A percentile compares a stretch with the other conserved stretches of the same genome.
phyloP scores from a whole-genome alignment of 768 basidiomycete species.

The Trichaptum fuscoviolaceum region DNA sequence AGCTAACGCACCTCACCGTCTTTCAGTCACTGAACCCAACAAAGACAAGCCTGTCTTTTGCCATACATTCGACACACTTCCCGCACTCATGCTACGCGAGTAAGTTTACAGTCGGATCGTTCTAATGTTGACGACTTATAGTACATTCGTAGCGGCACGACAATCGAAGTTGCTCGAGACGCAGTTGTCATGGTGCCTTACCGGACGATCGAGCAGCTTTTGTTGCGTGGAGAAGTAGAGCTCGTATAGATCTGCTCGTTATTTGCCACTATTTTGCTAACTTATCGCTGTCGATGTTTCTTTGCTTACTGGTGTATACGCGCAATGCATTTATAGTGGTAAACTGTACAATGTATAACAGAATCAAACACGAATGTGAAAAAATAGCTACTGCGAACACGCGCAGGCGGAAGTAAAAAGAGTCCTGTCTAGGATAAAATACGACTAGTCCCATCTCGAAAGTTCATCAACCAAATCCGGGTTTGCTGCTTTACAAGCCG shows the following conservation, averaged over 20 bases:
- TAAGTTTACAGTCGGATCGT: constrained; percentile 29
- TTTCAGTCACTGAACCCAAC: constrained; percentile 72
- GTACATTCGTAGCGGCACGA: constrained; percentile 50
- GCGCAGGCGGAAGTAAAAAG: background rate
- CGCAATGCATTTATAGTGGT: background rate
- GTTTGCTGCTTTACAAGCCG: background rate
- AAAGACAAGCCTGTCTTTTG: constrained; percentile 75
- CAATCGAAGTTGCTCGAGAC: constrained; percentile 70
- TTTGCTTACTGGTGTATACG: background rate
- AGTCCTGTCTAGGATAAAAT: background rate
- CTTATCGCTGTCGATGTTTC: background rate
- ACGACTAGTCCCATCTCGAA: background rate
- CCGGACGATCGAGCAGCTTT: constrained; percentile 65
- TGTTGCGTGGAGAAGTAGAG: constrained; percentile 68
- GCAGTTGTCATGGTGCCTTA: constrained; percentile 81
- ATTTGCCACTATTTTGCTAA: constrained; percentile 4
- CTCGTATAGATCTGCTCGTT: constrained; percentile 49
- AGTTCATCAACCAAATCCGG: background rate
- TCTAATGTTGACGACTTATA: constrained; percentile 24
- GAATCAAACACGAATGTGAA: background rate
- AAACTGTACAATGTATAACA: background rate
- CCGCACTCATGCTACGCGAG: constrained; percentile 64
- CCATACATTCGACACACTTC: constrained; percentile 68
- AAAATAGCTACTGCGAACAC: background rate
- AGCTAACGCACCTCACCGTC: no score